phyloP scores from a whole-genome alignment of 1,284 basidiomycete species.

The Lignosus rhinocerotis region DNA sequence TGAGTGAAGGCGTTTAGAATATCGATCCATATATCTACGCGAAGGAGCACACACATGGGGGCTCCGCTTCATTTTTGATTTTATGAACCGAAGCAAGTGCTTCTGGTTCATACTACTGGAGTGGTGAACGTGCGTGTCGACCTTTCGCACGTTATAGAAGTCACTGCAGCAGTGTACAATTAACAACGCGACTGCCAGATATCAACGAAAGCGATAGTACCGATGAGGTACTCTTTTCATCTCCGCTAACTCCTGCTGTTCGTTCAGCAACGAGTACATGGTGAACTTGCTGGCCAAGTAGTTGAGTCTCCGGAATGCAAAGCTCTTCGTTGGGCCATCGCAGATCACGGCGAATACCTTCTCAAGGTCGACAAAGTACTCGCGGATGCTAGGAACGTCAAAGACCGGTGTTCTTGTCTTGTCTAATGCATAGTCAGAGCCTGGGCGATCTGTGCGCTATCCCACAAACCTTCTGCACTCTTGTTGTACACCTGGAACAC shows the following conservation, averaged over 20 bases:
- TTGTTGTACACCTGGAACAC: conserved; percentile 84
- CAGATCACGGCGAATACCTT: conserved; percentile 84
- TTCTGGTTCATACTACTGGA: conserved; percentile 99
- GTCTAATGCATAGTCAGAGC: not conserved
- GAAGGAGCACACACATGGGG: conserved; percentile 54
- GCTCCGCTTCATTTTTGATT: conserved; percentile 90
- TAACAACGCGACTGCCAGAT: not conserved
- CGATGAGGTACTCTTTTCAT: conserved; percentile 91
- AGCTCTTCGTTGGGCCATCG: conserved; percentile 94
- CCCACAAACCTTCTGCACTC: conserved; percentile 37
- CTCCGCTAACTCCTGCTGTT: conserved; percentile 92
- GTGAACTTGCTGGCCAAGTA: conserved; percentile 96
- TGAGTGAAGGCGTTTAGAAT: conserved; percentile 33
- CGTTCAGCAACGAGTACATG: conserved; percentile 92
- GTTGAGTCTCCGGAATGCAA: conserved; percentile 91
- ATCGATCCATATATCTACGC: not conserved
- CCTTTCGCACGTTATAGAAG: conserved; percentile 98
- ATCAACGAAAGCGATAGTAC: conserved; percentile 36
- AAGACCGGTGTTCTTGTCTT: conserved; percentile 61
- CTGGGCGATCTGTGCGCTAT: not conserved
- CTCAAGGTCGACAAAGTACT: conserved; percentile 98
- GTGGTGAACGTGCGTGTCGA: conserved; percentile 98
- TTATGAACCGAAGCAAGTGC: conserved; percentile 98
- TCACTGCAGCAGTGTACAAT: conserved; percentile 57
- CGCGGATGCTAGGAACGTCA: conserved; percentile 83